Evolutionary conservation across 2,329 filamentous ascomycete genomes (phyloP).

Genomic region (Leptosphaerulina australis): DNA sequence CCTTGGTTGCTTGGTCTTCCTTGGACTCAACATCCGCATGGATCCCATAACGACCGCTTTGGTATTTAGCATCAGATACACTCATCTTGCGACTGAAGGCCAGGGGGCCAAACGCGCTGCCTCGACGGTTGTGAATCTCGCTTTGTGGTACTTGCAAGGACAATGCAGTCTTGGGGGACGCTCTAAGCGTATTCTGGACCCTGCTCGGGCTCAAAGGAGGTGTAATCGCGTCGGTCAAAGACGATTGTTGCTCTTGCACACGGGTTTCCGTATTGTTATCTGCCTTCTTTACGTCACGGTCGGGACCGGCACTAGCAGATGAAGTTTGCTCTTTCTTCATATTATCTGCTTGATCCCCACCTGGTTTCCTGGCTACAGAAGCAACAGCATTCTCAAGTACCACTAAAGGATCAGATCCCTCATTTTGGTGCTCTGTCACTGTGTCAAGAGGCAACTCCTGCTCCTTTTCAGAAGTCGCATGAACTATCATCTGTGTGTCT

Average conservation of each 20-base stretch:
- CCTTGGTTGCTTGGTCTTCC: background rate
- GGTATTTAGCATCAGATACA: slow-evolving; percentile 61
- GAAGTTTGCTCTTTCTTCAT: background rate
- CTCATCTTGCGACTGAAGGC: slow-evolving; percentile 57
- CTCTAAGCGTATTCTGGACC: slow-evolving; percentile 56
- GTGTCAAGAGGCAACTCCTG: background rate
- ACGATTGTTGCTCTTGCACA: background rate
- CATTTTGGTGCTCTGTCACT: slow-evolving; percentile 27
- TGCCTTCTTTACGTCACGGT: background rate
- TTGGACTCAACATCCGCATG: slow-evolving; percentile 18
- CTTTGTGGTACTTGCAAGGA: slow-evolving; percentile 12
- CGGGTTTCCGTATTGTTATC: background rate
- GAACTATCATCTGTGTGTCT: slow-evolving; percentile 22
- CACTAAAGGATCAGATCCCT: slow-evolving; percentile 35
- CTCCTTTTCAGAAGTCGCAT: slow-evolving; percentile 1
- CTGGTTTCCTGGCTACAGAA: slow-evolving; percentile 9
- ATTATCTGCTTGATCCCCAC: background rate
- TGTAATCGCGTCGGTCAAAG: slow-evolving; percentile 30
- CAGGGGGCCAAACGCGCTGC: slow-evolving; percentile 59
- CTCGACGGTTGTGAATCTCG: slow-evolving; percentile 24
- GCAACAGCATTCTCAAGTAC: slow-evolving; percentile 41
- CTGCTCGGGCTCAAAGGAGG: slow-evolving; percentile 51
- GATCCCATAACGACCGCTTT: slow-evolving; percentile 53
- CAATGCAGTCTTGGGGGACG: slow-evolving; percentile 39
- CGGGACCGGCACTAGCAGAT: background rate